Evolutionary conservation across 1,284 basidiomycete genomes (phyloP).

Genomic region (Fistulinella cinereoalba): DNA sequence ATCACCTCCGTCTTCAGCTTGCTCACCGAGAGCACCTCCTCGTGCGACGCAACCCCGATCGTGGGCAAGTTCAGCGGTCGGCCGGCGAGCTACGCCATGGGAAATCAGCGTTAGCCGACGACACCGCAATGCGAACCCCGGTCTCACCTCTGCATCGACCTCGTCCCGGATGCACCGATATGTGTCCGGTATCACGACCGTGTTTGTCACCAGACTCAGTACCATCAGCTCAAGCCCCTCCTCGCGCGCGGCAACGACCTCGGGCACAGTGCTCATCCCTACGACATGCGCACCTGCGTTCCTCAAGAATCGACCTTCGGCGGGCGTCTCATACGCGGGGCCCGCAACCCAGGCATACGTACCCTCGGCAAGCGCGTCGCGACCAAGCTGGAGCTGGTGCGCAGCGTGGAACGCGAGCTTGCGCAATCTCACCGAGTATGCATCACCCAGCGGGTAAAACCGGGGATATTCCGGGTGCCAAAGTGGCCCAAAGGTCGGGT

Average conservation of each 20-base stretch:
- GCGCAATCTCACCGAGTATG: constrained; percentile 70
- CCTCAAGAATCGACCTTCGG: constrained; percentile 73
- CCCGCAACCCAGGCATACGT: constrained; percentile 85
- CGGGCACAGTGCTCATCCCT: constrained; percentile 89
- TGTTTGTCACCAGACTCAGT: constrained; percentile 79
- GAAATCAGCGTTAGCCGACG: not conserved
- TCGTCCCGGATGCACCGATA: constrained; percentile 71
- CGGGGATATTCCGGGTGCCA: constrained; percentile 55
- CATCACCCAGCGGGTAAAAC: constrained; percentile 77
- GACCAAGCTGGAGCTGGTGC: constrained; percentile 47
- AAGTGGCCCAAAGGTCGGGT: constrained; percentile 72
- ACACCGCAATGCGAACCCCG: not conserved
- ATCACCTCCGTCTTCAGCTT: constrained; percentile 68
- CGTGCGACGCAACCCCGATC: constrained; percentile 67
- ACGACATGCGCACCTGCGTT: constrained; percentile 78
- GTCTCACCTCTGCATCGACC: constrained; percentile 66
- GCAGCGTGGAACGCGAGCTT: constrained; percentile 68
- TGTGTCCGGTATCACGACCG: constrained; percentile 70
- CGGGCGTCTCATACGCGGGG: constrained; percentile 82
- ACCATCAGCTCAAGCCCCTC: constrained; percentile 73
- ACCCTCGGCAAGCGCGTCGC: constrained; percentile 63
- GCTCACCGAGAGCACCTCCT: constrained; percentile 75
- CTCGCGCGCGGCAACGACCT: constrained; percentile 79
- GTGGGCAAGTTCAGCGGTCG: constrained; percentile 42
- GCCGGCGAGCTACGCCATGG: constrained; percentile 54